A percentile compares a stretch with the other conserved stretches of the same genome.
Evolutionary conservation across 1,139 yeast species (phyloP).

Genomic region (Scheffersomyces quercinus): DNA sequence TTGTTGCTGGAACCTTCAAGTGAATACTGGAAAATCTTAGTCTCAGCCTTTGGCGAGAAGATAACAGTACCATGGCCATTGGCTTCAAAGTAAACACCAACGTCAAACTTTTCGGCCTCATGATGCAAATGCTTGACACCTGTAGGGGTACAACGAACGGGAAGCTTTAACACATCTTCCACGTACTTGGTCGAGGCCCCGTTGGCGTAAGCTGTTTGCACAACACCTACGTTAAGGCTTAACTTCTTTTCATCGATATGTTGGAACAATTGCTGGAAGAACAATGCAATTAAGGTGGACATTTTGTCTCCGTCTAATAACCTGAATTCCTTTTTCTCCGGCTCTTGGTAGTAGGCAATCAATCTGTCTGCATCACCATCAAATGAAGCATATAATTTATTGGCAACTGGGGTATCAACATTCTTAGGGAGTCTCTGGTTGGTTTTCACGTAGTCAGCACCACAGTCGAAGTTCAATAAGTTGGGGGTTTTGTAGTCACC

Average conservation of each 20-base stretch:
- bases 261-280: constrained; percentile 53
- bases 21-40: constrained; percentile 27
- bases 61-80: constrained; percentile 99
- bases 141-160: constrained; percentile 88
- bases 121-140: constrained; percentile 97
- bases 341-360: constrained; percentile 71
- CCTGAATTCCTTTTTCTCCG: constrained; percentile 47
- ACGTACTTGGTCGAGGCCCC: constrained; percentile 85
- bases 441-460: constrained; percentile 95
- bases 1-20: constrained; percentile 16
- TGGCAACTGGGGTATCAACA: constrained; percentile 38
- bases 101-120: constrained; percentile 77
- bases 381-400: constrained; percentile 72
- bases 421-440: constrained; percentile 76
- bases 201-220: constrained; percentile 97
- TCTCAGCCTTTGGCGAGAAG: constrained; percentile 62
- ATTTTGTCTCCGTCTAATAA: constrained; percentile 94
- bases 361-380: constrained; percentile 99
- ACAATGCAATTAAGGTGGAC: constrained; percentile 78
- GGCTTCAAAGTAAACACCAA: constrained; percentile 96
- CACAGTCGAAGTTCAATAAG: constrained; percentile 75
- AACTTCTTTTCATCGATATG: constrained; percentile 38
- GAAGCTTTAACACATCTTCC: constrained; percentile 60
- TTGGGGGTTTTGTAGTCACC: constrained; percentile 55
- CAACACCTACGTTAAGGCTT: constrained; percentile 69